Evolutionary conservation across 2,329 filamentous ascomycete genomes (phyloP).

Genomic region (Penicillium decumbens): DNA sequence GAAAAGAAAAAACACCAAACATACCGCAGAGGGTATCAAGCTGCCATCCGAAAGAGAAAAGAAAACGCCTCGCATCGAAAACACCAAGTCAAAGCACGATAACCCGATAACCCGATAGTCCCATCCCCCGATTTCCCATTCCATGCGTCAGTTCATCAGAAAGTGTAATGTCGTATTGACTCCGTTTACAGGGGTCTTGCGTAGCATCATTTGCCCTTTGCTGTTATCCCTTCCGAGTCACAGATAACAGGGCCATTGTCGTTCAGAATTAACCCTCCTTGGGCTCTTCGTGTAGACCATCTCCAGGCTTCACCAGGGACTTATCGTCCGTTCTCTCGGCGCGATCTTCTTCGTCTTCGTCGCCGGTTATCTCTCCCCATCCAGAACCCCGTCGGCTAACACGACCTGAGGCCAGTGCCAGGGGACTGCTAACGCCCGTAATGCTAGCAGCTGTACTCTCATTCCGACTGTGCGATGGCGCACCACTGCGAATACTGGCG

Average conservation of each 20-base stretch:
- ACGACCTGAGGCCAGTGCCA: constrained; percentile 45
- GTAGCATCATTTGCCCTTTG: constrained; percentile 17
- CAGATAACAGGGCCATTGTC: not conserved
- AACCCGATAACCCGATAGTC: constrained; percentile 5
- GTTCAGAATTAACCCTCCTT: constrained; percentile 6
- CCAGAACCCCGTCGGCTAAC: constrained; percentile 44
- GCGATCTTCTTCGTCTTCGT: constrained; percentile 34
- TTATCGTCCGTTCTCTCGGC: constrained; percentile 22
- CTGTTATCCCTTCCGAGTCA: constrained; percentile 2
- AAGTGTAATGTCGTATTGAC: constrained; percentile 5
- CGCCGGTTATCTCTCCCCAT: constrained; percentile 43
- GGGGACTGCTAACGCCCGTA: constrained; percentile 53
- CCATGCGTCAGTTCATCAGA: constrained; percentile 24
- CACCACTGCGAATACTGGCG: constrained; percentile 71
- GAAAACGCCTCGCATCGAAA: constrained; percentile 3
- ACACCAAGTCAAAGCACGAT: constrained; percentile 9
- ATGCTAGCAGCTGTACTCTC: constrained; percentile 80
- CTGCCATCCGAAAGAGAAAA: constrained; percentile 7
- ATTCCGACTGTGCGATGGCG: constrained; percentile 69
- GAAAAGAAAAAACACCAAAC: constrained; percentile 9
- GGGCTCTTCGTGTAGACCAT: constrained; percentile 10
- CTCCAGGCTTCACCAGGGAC: constrained; percentile 32
- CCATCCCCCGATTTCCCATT: constrained; percentile 8
- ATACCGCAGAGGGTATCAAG: constrained; percentile 24
- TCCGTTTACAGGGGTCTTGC: constrained; percentile 5